Evolutionary conservation across 2,329 filamentous ascomycete species (phyloP).

Genomic region (Eutypella sp.): DNA sequence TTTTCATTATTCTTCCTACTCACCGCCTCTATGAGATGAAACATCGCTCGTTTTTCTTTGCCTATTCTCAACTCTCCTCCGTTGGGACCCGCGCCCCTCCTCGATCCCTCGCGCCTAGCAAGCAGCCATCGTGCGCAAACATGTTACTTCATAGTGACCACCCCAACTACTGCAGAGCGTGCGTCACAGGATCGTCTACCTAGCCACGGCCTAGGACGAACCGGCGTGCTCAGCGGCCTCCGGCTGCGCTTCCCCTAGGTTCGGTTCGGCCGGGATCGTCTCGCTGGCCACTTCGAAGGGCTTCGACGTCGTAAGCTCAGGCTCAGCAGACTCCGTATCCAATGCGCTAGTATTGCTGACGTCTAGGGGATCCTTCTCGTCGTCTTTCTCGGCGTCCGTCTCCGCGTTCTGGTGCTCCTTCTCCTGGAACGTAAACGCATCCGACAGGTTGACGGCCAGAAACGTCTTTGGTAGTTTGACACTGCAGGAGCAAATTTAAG

Average conservation of each 20-base stretch:
- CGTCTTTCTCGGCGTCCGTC: conserved; percentile 39
- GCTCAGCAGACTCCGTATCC: conserved; percentile 18
- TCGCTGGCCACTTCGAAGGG: background rate
- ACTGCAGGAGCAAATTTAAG: conserved; percentile 30
- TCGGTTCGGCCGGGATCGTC: background rate
- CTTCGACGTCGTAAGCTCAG: background rate
- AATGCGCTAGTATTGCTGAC: conserved; percentile 16
- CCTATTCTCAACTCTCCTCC: too few relatives aligned
- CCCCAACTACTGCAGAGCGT: too few relatives aligned
- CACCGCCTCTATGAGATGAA: too few relatives aligned
- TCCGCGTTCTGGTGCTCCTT: conserved; percentile 48
- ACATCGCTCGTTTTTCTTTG: too few relatives aligned
- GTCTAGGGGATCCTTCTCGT: conserved; percentile 42
- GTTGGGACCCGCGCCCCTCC: too few relatives aligned
- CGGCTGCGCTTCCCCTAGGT: background rate
- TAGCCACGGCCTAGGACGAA: too few relatives aligned
- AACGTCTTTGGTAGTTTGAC: conserved; percentile 64
- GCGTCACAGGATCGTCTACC: too few relatives aligned
- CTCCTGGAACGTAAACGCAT: conserved; percentile 56
- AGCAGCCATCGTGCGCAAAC: too few relatives aligned
- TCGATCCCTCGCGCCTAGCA: too few relatives aligned
- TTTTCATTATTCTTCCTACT: background rate
- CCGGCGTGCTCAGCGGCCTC: background rate
- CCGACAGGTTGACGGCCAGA: conserved; percentile 59
- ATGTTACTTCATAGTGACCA: too few relatives aligned